Percentiles rank a stretch among this genome's conserved stretches.
Evolutionary conservation across 768 basidiomycete genomes (phyloP).

Genomic region (Suillus tomentosus): DNA sequence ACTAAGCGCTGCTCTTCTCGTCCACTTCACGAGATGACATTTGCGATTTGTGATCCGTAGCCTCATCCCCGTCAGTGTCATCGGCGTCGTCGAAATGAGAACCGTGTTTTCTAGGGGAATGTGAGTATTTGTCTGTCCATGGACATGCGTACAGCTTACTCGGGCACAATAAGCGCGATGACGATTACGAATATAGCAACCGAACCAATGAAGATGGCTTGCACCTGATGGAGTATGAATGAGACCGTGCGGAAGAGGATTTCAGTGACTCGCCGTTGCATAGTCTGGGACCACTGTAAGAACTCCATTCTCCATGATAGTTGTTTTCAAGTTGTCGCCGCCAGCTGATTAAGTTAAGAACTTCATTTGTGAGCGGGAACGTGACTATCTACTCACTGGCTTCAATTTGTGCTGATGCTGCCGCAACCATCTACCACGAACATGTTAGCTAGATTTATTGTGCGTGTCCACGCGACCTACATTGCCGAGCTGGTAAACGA

Average conservation of each 20-base stretch:
- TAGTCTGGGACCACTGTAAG: slow-evolving; percentile 59
- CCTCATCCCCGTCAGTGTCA: slow-evolving; percentile 69
- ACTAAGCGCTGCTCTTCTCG: background rate
- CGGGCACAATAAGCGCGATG: slow-evolving; percentile 77
- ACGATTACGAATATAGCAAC: slow-evolving; percentile 75
- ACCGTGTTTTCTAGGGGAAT: slow-evolving; percentile 57
- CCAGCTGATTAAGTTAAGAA: slow-evolving; percentile 47
- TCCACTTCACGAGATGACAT: background rate
- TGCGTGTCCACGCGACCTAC: slow-evolving; percentile 22
- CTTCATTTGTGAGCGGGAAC: background rate
- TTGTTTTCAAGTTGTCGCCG: slow-evolving; percentile 57
- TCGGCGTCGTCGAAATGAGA: slow-evolving; percentile 84
- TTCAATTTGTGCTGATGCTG: slow-evolving; percentile 81
- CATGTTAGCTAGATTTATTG: background rate
- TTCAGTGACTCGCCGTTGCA: slow-evolving; percentile 40
- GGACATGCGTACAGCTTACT: slow-evolving; percentile 44
- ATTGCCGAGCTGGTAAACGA: slow-evolving; percentile 84
- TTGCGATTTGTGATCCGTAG: slow-evolving; percentile 29
- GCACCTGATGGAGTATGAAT: slow-evolving; percentile 29
- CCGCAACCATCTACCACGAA: slow-evolving; percentile 55
- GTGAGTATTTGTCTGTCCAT: background rate
- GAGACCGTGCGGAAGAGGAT: slow-evolving; percentile 32
- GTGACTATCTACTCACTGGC: slow-evolving; percentile 45
- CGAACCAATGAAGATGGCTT: slow-evolving; percentile 8
- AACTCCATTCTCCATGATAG: slow-evolving; percentile 44